phyloP scores from a whole-genome alignment of 2,329 filamentous ascomycete genomes.

The Coniochaeta prunicola region DNA sequence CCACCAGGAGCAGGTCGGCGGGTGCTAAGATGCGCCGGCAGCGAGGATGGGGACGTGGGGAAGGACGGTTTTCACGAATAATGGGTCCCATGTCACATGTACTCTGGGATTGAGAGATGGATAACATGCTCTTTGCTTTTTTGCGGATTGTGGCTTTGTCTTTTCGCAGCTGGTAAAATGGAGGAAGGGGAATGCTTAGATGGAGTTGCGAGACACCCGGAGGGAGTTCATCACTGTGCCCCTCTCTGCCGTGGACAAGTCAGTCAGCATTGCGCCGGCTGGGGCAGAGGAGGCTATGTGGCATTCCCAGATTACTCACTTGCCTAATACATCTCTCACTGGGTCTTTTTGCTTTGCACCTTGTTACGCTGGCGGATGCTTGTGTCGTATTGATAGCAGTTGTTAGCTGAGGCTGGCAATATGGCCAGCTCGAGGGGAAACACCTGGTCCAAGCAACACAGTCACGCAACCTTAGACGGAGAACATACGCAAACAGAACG shows the following conservation, averaged over 20 bases:
- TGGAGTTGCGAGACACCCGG: not conserved
- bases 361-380: not conserved
- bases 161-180: not conserved
- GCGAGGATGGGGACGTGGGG: not conserved
- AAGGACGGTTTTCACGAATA: not conserved
- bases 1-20: slow-evolving; percentile 96
- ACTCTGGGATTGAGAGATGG: not conserved
- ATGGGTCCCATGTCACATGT: not conserved
- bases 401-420: no score
- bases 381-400: not conserved
- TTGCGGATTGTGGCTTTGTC: not conserved
- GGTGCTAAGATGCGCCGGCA: slow-evolving; percentile 29
- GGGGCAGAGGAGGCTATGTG: not conserved
- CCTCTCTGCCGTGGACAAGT: not conserved
- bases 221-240: not conserved
- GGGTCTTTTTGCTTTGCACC: not conserved
- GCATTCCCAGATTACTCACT: not conserved
- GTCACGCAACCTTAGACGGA: not conserved
- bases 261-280: not conserved
- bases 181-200: not conserved
- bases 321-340: not conserved
- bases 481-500: not conserved
- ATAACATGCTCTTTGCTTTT: not conserved
- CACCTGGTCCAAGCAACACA: not conserved
- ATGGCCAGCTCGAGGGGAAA: not conserved